These are phyloP conservation scores for Penicillium robsamsonii DNA, from an alignment of 495 filamentous ascomycete species.

Conservation along the genomic window DNA sequence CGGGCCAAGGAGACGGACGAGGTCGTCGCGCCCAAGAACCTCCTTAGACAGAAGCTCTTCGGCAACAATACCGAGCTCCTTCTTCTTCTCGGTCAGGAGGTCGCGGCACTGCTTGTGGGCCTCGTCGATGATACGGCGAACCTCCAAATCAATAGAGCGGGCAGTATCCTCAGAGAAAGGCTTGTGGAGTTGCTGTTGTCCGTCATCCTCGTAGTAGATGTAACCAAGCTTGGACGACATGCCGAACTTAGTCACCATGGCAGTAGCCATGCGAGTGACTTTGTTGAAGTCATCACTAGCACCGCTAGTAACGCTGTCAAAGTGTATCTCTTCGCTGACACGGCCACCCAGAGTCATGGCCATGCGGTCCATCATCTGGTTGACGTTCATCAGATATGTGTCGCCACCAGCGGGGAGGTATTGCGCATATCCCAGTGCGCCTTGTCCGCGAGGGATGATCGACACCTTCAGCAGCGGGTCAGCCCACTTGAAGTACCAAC, in stretches of 20 bases:
- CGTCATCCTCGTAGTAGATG: conserved; percentile 82
- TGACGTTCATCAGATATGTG: conserved; percentile 88
- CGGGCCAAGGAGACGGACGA: conserved; percentile 81
- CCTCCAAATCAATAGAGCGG: conserved; percentile 84
- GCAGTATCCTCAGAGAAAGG: conserved; percentile 95
- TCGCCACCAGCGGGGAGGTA: conserved; percentile 83
- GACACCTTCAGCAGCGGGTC: conserved; percentile 97
- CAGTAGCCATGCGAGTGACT: conserved; percentile 89
- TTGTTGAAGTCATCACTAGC: conserved; percentile 98
- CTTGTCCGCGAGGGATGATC: conserved; percentile 94
- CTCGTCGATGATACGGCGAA: conserved; percentile 82
- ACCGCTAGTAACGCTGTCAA: conserved; percentile 90
- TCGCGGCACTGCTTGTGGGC: conserved; percentile 88
- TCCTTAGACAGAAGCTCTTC: conserved; percentile 93
- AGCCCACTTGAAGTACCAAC: conserved; percentile 95
- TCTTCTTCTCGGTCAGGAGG: conserved; percentile 79
- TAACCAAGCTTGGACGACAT: conserved; percentile 94
- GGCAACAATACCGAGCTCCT: conserved; percentile 81
- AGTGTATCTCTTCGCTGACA: conserved; percentile 92
- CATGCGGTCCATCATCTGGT: conserved; percentile 99
- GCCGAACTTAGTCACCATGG: conserved; percentile 97
- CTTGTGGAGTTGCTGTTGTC: conserved; percentile 77
- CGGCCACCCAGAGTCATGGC: conserved; percentile 97
- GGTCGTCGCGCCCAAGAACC: conserved; percentile 83
- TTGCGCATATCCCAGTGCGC: conserved; percentile 92